Evolutionary conservation across 805 yeast genomes (phyloP).

Genomic region (Suhomyces sp.): DNA sequence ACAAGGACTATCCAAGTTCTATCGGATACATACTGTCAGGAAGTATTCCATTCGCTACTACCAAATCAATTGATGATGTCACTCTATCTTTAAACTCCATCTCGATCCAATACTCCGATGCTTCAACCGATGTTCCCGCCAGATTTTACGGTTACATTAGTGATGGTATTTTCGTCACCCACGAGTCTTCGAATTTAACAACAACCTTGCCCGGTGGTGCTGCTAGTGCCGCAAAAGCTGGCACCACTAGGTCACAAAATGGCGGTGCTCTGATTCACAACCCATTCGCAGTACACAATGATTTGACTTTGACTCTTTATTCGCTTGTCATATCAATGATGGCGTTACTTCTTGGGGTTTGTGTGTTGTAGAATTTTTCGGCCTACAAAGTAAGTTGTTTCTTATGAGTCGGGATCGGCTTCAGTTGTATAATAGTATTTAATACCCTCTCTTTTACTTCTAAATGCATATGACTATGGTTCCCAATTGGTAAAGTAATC

Average conservation of each 20-base stretch:
- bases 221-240: conserved; percentile 3
- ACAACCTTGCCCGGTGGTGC: conserved; percentile 3
- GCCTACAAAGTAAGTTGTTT: neutral
- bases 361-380: conserved; percentile 3
- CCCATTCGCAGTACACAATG: neutral
- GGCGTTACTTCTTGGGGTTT: conserved; percentile 3
- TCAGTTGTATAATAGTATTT: neutral
- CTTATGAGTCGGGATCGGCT: neutral
- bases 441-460: neutral
- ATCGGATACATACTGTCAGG: conserved; percentile 38
- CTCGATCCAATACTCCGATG: neutral
- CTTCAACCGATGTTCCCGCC: neutral
- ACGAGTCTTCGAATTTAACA: neutral
- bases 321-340: neutral
- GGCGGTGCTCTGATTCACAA: neutral
- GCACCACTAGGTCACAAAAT: neutral
- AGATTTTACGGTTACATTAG: conserved; percentile 3
- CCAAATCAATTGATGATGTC: conserved; percentile 1
- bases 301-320: neutral
- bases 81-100: conserved; percentile 18
- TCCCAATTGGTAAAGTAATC: neutral
- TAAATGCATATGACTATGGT: neutral
- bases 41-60: conserved; percentile 50
- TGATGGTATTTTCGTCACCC: conserved; percentile 3
- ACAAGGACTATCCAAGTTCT: conserved; percentile 1